Evolutionary conservation across 2,329 filamentous ascomycete species (phyloP).

Genomic region (Bipolaris zeicola): DNA sequence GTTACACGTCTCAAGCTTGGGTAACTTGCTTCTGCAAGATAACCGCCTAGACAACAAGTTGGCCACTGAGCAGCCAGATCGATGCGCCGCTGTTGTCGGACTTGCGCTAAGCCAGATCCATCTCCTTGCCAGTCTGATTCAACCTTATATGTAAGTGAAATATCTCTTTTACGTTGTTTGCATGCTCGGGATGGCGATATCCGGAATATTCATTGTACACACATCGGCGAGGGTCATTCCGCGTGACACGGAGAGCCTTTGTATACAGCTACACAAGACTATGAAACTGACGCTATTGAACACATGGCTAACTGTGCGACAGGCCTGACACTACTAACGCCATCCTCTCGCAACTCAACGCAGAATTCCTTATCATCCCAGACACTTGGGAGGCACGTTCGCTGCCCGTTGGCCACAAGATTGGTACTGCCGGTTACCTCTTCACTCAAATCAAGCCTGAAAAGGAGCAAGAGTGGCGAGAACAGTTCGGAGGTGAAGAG

Average conservation of each 20-base stretch:
- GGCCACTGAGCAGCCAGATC: slow-evolving; percentile 63
- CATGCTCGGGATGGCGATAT: background rate
- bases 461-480: slow-evolving; percentile 83
- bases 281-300: background rate
- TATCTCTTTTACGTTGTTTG: background rate
- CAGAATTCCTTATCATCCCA: slow-evolving; percentile 63
- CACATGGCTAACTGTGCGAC: slow-evolving; percentile 12
- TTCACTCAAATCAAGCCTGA: slow-evolving; percentile 83
- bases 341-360: slow-evolving; percentile 78
- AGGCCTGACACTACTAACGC: slow-evolving; percentile 58
- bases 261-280: slow-evolving; percentile 5
- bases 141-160: slow-evolving; percentile 71
- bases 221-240: background rate
- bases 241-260: background rate
- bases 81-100: slow-evolving; percentile 69
- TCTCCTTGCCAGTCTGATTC: slow-evolving; percentile 77
- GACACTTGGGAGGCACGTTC: slow-evolving; percentile 47
- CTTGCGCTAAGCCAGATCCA: slow-evolving; percentile 84
- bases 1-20: slow-evolving; percentile 67
- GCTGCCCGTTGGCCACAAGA: slow-evolving; percentile 71
- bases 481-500: slow-evolving; percentile 71
- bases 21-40: slow-evolving; percentile 65
- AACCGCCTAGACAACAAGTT: slow-evolving; percentile 65
- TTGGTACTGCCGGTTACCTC: slow-evolving; percentile 79
- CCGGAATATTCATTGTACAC: background rate